Conservation (phyloP, 164 flowering plant genomes). For the Berberis thunbergii region DNA sequence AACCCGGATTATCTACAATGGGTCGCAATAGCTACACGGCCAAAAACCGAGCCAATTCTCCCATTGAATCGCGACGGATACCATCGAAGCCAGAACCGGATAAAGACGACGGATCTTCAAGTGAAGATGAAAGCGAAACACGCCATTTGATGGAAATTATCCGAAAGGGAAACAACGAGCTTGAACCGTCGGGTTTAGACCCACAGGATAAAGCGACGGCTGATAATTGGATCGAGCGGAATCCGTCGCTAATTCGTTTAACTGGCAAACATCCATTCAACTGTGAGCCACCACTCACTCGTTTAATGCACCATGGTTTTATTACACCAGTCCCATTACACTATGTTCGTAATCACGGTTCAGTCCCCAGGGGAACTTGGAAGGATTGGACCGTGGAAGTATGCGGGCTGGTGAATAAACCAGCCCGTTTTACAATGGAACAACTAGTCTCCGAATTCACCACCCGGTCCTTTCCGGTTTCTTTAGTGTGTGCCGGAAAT, state of each 20-base stretch:
- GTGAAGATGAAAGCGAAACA: slow-evolving; percentile 28
- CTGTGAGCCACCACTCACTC: slow-evolving; percentile 63
- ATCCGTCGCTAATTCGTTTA: slow-evolving; percentile 67
- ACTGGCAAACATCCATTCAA: slow-evolving; percentile 98
- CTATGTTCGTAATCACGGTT: slow-evolving; percentile 96
- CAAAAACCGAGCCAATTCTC: background rate
- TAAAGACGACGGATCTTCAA: slow-evolving; percentile 4
- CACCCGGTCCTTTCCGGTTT: slow-evolving; percentile 61
- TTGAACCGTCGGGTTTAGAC: slow-evolving; percentile 53
- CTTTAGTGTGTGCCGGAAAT: slow-evolving; percentile 94
- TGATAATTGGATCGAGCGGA: slow-evolving; percentile 75
- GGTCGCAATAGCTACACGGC: slow-evolving; percentile 14
- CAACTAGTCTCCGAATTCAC: slow-evolving; percentile 61
- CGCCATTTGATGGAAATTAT: slow-evolving; percentile 11
- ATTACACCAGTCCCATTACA: slow-evolving; percentile 87
- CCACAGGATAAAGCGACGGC: slow-evolving; percentile 60
- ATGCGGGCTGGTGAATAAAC: slow-evolving; percentile 64
- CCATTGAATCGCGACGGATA: slow-evolving; percentile 4
- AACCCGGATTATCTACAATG: slow-evolving; percentile 10
- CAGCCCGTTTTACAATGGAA: slow-evolving; percentile 60
- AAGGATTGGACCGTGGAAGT: slow-evolving; percentile 81
- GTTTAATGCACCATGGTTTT: slow-evolving; percentile 90
- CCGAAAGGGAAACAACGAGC: slow-evolving; percentile 27
- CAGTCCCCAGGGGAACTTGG: slow-evolving; percentile 67
- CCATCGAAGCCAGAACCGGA: background rate